Base-by-base conservation (phyloP, 805 yeast species). In the Zygosaccharomyces bisporus region DNA sequence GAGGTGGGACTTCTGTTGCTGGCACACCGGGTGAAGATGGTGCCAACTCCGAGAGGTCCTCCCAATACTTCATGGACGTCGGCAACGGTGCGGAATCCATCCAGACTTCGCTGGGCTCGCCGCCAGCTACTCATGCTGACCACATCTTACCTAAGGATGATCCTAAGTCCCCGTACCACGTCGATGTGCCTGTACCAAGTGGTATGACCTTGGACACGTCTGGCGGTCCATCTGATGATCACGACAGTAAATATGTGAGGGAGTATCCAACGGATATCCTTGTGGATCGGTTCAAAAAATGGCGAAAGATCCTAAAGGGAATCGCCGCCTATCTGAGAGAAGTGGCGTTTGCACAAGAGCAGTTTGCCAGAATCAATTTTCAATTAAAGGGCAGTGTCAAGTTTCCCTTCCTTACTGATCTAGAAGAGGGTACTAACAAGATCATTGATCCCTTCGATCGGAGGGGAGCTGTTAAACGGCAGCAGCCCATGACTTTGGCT, bases 261-360 rank as follows among this genome's bases (percentile, higher is more conserved):
- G 69, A 65, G 36, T 64, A 76, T 53, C 96, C 96, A 30, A 86
- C 95, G 2, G 95, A 87, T 49, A 75, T 84, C 7, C 69, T 88
- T 47, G 89, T 91, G 16, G 76, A 79, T 36, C 69, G 96, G 52
- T 88, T 88, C 63, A 75, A 79, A 46, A 81, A 89, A 12, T 88
- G 95, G 95, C 72, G 95, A 42, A 76, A 79, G 46, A 79, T 88
- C 43, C 75, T 87, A 50, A 81, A 82, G 53, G 83, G 86, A 43
- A 66, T 88, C 50, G 75, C 83, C 27, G 73, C 71, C 38, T 88
- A 89, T 58, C 73, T 89, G 51, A 76, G 77, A 55, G 95, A 87
- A 57, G 81, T 80, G 34, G 83, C 88, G 4, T 73, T 80, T 24
- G 87, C 86, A 35, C 89, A 86, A 61, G 95, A 87, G 64, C 93